Base-by-base conservation (phyloP, 495 filamentous ascomycete genomes). In the Parmelia sp. region DNA sequence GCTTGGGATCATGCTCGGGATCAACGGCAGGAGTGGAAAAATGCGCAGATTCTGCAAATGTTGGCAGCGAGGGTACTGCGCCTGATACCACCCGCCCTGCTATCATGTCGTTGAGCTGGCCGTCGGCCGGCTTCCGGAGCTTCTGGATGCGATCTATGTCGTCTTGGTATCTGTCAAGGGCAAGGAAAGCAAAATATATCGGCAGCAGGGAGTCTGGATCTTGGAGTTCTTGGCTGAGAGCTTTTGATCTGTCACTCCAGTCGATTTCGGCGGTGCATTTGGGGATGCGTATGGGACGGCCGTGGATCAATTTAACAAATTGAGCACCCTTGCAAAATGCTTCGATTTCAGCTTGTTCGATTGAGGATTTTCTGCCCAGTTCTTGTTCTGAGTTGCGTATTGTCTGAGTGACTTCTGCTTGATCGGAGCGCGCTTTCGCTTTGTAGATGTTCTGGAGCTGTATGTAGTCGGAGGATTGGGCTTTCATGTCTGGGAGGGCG, bases 401-500 rank as follows among this genome's bases (percentile, higher is more conserved):
- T n/a, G 76, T 86, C 21, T 78, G 74, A 15, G 88, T 78, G 4
- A 99, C 90, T 73, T 96, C 88, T 58, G 86, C 82, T 47, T 87
- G 76, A 69, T 99, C 95, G 65, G 82, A 77, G 35, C 88, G 86
- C 37, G 95, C 90, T 72, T 96, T 96, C 31, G 80, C 71, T 75
- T 96, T 96, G 84, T 97, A 98, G 69, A 97, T 85, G 68, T 89
- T 96, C 76, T 97, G 94, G 33, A 99, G 81, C 65, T 86, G 80
- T 65, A 97, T 86, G 77, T 99, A 99, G 67, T 96, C 91, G 57
- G 83, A 86, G 25, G 91, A 96, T 74, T 92, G 84, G 37, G 94
- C 91, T 77, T 99, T 99, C 94, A 99, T 99, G 75, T 99, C 94
- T 9, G 94, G 95, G 19, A 97, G 79, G 25, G 87, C 86, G 55